Percentiles rank a stretch among this genome's conserved stretches.
phyloP scores from a whole-genome alignment of 1,284 basidiomycete species.

The Cryptococcus sp. region DNA sequence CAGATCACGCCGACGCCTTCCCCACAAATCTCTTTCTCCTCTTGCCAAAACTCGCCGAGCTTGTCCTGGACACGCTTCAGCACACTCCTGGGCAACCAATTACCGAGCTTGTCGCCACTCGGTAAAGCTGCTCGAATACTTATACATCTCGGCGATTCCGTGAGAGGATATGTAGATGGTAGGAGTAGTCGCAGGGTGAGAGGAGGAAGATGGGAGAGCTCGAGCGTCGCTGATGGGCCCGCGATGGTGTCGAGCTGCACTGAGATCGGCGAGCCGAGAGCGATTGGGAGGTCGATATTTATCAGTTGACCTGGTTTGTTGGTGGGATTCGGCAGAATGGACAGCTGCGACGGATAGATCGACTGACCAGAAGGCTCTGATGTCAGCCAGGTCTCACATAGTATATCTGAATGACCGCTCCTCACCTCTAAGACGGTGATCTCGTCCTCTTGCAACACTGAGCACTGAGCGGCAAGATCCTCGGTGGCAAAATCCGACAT shows the following conservation, averaged over 20 bases:
- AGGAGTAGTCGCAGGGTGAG: conserved; percentile 28
- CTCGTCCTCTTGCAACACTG: conserved; percentile 36
- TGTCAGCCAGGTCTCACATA: neutral
- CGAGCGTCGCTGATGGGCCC: conserved; percentile 15
- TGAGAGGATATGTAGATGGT: conserved; percentile 33
- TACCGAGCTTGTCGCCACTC: conserved; percentile 6
- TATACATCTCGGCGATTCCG: conserved; percentile 18
- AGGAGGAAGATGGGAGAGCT: conserved; percentile 39
- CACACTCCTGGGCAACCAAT: conserved; percentile 24
- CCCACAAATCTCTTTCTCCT: conserved; percentile 24
- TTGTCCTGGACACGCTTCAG: conserved; percentile 15
- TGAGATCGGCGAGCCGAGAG: conserved; percentile 16
- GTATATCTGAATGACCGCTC: neutral
- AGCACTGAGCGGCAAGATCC: conserved; percentile 8
- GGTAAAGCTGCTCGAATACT: conserved; percentile 23
- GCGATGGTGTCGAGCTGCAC: conserved; percentile 9
- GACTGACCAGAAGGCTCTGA: conserved; percentile 24
- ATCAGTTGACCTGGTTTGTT: conserved; percentile 22
- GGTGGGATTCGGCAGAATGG: conserved; percentile 15
- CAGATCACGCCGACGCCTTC: conserved; percentile 41
- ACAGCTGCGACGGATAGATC: conserved; percentile 36
- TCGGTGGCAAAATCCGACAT: neutral
- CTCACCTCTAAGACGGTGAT: conserved; percentile 38
- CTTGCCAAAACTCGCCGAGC: conserved; percentile 19
- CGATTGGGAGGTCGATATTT: conserved; percentile 32